Percentiles rank a stretch among this genome's conserved stretches.
phyloP scores from a whole-genome alignment of 179 eudicot genomes.

The Gypsophila paniculata region DNA sequence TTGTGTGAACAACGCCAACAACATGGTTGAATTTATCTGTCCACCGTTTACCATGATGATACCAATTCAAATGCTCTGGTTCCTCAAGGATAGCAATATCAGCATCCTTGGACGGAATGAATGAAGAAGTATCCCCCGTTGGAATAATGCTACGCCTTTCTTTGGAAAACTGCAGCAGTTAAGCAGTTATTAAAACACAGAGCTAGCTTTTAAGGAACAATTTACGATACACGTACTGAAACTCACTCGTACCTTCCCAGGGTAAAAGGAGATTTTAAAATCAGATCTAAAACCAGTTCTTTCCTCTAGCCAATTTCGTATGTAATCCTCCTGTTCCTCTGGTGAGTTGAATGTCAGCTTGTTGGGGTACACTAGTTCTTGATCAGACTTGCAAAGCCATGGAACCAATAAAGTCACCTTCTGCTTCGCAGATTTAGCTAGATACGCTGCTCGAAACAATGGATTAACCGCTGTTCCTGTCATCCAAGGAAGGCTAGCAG shows the following conservation, averaged over 20 bases:
- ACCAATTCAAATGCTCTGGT: conserved; percentile 98
- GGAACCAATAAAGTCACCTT: conserved; percentile 92
- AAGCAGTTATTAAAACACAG: conserved; percentile 13
- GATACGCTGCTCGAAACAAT: conserved; percentile 89
- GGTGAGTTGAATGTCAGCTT: conserved; percentile 78
- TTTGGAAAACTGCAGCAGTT: conserved; percentile 60
- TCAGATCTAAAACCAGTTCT: conserved; percentile 86
- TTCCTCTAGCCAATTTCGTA: conserved; percentile 90
- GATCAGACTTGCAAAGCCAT: conserved; percentile 91
- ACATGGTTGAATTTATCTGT: conserved; percentile 98
- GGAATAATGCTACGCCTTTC: conserved; percentile 91
- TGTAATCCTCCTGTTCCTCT: conserved; percentile 82
- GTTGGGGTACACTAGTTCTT: conserved; percentile 90
- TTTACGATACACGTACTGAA: neutral
- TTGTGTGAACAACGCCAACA: conserved; percentile 95
- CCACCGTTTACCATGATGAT: conserved; percentile 98
- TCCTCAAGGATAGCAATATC: conserved; percentile 97
- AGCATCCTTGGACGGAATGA: conserved; percentile 81
- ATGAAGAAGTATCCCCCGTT: conserved; percentile 87
- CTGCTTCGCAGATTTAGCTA: conserved; percentile 81
- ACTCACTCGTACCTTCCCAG: conserved; percentile 72
- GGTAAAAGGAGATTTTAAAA: conserved; percentile 95
- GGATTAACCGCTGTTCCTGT: conserved; percentile 99
- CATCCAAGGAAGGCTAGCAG: conserved; percentile 99
- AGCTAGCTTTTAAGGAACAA: neutral